phyloP scores from a whole-genome alignment of 148 eudicot species.

The Chenopodium suecicum region DNA sequence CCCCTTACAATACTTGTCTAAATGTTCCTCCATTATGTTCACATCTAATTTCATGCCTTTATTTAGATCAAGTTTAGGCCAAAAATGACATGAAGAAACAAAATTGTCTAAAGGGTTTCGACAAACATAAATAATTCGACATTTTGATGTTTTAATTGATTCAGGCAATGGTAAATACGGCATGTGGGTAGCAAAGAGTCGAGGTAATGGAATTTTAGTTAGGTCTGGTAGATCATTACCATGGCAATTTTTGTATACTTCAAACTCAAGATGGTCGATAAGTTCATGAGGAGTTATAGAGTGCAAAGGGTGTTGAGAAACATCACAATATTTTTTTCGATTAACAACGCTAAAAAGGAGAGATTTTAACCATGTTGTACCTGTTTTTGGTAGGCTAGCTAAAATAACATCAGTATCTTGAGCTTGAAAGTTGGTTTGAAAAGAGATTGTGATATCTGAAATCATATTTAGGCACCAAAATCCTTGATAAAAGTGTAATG shows the following conservation, averaged over 20 bases:
- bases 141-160: background rate
- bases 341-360: background rate
- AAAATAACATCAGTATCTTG: background rate
- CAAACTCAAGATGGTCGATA: background rate
- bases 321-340: background rate
- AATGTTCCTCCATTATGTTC: too few species aligned
- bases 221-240: background rate
- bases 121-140: background rate
- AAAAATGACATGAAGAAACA: too few species aligned
- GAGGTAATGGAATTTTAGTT: background rate
- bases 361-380: constrained; percentile 10
- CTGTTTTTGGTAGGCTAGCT: background rate
- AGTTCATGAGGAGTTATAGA: background rate
- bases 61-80: too few species aligned
- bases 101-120: too few species aligned
- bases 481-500: background rate
- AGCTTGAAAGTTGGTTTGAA: constrained; percentile 2
- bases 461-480: background rate
- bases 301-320: background rate
- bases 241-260: background rate
- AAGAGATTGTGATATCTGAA: background rate
- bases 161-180: background rate
- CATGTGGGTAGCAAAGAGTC: background rate
- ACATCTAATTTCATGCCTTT: too few species aligned
- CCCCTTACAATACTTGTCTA: too few species aligned